Base-by-base conservation (phyloP, 1,284 basidiomycete genomes). In the Cutaneotrichosporon mucoides region DNA sequence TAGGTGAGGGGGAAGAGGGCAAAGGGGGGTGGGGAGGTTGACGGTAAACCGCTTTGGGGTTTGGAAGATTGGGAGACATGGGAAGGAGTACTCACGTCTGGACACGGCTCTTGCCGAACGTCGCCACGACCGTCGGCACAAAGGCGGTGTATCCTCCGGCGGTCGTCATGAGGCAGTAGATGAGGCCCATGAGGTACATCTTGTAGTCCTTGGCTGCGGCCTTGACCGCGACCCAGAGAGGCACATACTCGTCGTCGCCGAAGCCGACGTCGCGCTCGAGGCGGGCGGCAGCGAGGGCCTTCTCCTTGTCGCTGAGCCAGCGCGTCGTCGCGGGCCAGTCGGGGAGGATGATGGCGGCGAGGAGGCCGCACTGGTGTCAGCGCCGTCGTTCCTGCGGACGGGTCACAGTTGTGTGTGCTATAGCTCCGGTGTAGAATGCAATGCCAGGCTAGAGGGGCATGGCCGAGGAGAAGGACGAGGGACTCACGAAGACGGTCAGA, bases 101-200 rank as follows among this genome's bases (percentile, higher is more conserved):
- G 44, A 64, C 57, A 12, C 51, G 53, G 15, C 40, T 50, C 4
- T 67, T 72, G 11, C 76, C 76, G 34, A 77, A 69, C 5, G 69
- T 69, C 15, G 54, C 37, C 15, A 71, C 66, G 16, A 69, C 65
- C 4, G 66, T 67, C 5, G 67, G 69, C 49, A 71, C 67, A 53
- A 71, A 72, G 49, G 66, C 61, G 15, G 62, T 59, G 65, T 69
- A 70, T 4, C 67, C 66, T 24, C 66, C 68, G 0, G 68, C 71
- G 13, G 63, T 64, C 3, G 62, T 61, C 62, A 64, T 64, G 16
- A 52, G 41, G 11, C 59, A 60, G 41, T 64, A 64, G 48, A 64
- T 64, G 10, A 61, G 43, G 4, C 54, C 62, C 55, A 64, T 59
- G 44, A 64, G 57, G 59, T 59, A 64, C 42, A 64, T 53, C 57